Base-by-base conservation (phyloP, 805 yeast species). In the Kodamaea kaohsiungensis region DNA sequence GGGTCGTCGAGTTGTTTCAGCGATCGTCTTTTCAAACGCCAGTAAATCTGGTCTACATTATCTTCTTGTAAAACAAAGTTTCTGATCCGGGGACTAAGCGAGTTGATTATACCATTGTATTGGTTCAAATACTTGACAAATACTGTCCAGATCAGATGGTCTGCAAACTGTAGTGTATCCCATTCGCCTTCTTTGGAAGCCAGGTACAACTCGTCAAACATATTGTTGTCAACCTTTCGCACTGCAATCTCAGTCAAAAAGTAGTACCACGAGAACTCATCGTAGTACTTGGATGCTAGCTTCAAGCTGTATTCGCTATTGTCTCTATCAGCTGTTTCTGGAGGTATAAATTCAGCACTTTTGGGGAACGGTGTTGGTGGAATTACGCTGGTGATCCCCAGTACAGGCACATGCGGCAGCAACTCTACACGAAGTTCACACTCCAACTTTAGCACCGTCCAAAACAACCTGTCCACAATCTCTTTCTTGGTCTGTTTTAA, bases 211-310 rank as follows among this genome's bases (percentile, higher is more conserved):
- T 74, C 77, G 55, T 72, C 71, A 53, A 59, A 70, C 63, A 74
- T 59, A 25, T 56, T 62, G 58, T 74, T 74, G 53, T 73, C 79
- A 16, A 73, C 65, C 58, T 73, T 73, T 27, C 78, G 58, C 16
- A 72, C 70, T 0, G 79, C 79, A 6, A 71, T 64, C 54, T 74
- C 79, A 0, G 77, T 73, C 43, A 73, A 59, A 53, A 68, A 74
- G 48, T 56, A 73, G 58, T 71, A 72, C 79, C 78, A 74, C 18
- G 73, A 63, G 53, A 69, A 67, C 48, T 62, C 62, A 51, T 63
- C 63, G 27, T 60, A 62, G 48, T 61, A 61, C 35, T 54, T 56
- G 38, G 53, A 48, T 2, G 76, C 72, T 22, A 70, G 50, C 33
- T 54, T 60, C 1, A 67, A 43, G 33, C 69, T 61, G 13, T 62